Conservation (phyloP, 148 eudicot genomes). For the Agrostemma githago region DNA sequence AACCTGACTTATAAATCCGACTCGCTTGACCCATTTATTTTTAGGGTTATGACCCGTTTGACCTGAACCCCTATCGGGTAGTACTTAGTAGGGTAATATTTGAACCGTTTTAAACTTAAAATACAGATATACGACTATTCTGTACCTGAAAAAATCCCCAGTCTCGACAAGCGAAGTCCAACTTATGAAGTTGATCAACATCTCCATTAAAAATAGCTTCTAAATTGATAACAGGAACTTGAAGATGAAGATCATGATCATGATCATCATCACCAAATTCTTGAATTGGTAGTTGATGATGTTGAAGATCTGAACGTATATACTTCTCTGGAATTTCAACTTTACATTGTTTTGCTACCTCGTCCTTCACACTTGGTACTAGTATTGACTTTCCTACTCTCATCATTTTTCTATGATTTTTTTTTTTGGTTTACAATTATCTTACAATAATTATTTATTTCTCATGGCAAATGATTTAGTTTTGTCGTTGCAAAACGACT, state of each 20-base stretch:
- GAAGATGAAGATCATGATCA: neutral
- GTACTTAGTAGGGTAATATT: no score
- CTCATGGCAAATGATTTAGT: no score
- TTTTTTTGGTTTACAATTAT: constrained; percentile 3
- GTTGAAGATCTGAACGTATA: constrained; percentile 11
- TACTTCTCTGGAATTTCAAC: constrained; percentile 13
- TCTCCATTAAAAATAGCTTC: constrained; percentile 22
- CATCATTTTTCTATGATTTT: neutral
- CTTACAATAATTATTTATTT: no score
- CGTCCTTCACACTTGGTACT: constrained; percentile 25
- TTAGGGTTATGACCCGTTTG: neutral
- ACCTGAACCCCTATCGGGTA: no score
- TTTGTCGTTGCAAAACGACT: no score
- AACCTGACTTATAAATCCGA: no score
- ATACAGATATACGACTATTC: neutral
- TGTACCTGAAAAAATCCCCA: constrained; percentile 44
- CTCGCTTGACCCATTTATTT: no score
- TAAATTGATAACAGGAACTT: constrained; percentile 27
- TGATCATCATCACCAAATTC: no score
- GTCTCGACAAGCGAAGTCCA: constrained; percentile 31
- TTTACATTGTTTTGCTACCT: constrained; percentile 18
- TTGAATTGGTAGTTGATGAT: neutral
- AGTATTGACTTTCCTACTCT: constrained; percentile 21
- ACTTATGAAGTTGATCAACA: constrained; percentile 14
- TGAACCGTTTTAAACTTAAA: no score